Evolutionary conservation across 2,329 filamentous ascomycete species (phyloP), one percentile per base, ranked within the genome.

Genomic region (Colletotrichum coccodes): DNA sequence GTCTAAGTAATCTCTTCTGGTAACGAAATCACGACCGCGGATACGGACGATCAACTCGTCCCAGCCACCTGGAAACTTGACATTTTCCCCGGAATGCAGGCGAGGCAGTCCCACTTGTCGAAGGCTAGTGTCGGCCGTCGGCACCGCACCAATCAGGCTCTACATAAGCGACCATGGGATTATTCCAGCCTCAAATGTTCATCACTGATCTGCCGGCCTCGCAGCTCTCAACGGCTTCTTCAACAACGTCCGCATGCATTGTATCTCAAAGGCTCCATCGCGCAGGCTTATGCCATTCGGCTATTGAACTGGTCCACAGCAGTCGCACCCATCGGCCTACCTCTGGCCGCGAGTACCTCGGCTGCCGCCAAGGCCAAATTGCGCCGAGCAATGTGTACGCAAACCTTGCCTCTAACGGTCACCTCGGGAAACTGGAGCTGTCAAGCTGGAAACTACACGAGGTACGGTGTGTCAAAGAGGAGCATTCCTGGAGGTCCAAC

Each of bases 11-110:
- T 6, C n/a, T 44, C 40, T 14, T 56, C 40, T 28, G 11, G 49
- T 38, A 38, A 36, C 50, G 32, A 32, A 30, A 49, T 18, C 32
- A 38, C 23, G n/a, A 47, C 23, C 18, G 58, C 16, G 34, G 42
- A 26, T 50, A 50, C 49, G 32, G 44, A 63, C 42, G 44, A 36
- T 12, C 59, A 32, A 50, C 46, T 46, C 28, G 59, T 67, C 64
- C 64, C 64, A 67, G 52, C 64, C 64, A 67, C 50, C 52, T 63
- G 59, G 59, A 63, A 67, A 67, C 44, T 58, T 63, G 42, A 40
- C 52, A 14, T 38, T 30, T 49, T 44, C 64, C 42, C 64, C 59
- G 23, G 38, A 40, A 56, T 54, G 56, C 57, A 66, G 34, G 40
- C 49, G 40, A 42, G 40, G 63, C 23, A 56, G 36, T 38, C 32